Base-by-base conservation (phyloP, 352 stramenopile species). In the Globisporangium cederbergense region DNA sequence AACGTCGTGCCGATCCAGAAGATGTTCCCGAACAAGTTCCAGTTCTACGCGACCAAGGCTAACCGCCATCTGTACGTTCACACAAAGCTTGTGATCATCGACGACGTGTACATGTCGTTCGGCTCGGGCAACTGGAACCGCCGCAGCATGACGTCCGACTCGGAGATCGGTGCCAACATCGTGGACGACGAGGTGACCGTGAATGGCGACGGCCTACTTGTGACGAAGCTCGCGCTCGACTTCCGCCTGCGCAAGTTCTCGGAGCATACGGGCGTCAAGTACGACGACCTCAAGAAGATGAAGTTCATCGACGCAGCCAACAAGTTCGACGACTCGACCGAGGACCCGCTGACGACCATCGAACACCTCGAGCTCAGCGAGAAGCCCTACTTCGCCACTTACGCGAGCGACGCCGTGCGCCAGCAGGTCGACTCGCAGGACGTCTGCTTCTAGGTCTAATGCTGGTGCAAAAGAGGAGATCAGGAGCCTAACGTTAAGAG, bases 111-210 rank as follows among this genome's bases (percentile, higher is more conserved):
- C 60, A 28, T 91, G 1, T 84, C 78, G 0, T 42, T 97, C 58
- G 89, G 91, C 8, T 96, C 86, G 42, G 82, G 87, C 55, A 98
- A 97, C 76, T 97, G 96, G 71, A 98, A 97, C 67, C 86, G 96
- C 60, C 86, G 79, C 50, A 86, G 79, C 56, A 89, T 89, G 77
- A 89, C 78, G 9, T 78, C 66, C 3, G 82, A 88, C 72, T 79
- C 72, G 51, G 79, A 91, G 66, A 73, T 88, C 16, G 76, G 68
- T 1, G 79, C 77, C 0, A 84, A 85, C 38, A 53, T 88, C 28
- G 71, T 91, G 16, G 82, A 88, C 47, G 65, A 61, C 50, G 62
- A 76, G n/a, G n/a, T n/a, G n/a, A n/a, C n/a, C n/a, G n/a, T n/a
- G n/a, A n/a, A n/a, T n/a, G n/a, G n/a, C n/a, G n/a, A n/a, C n/a